These are phyloP conservation scores for Colletotrichum magnum DNA, from an alignment of 2,329 filamentous ascomycete species.

Conservation along the genomic window DNA sequence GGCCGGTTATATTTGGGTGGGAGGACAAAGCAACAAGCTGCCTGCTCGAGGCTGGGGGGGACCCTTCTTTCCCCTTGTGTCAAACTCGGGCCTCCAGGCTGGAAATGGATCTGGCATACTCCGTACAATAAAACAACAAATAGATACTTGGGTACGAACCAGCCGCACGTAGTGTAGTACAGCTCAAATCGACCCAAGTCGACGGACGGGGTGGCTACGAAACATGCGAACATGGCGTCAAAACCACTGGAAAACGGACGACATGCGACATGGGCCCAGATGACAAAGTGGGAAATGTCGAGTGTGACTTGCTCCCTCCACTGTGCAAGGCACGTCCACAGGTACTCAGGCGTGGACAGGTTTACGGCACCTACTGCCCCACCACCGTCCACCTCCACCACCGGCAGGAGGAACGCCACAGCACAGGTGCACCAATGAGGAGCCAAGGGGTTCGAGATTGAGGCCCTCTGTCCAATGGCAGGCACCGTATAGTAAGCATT, in stretches of 20 bases:
- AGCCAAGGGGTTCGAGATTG: background rate
- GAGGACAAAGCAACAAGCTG: background rate
- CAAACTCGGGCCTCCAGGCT: conserved; percentile 2
- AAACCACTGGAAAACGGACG: conserved; percentile 38
- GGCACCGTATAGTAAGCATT: conserved; percentile 31
- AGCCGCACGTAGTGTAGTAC: conserved; percentile 16
- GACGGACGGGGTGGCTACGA: conserved; percentile 20
- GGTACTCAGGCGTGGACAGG: background rate
- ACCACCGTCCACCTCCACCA: conserved; percentile 13
- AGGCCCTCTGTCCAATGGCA: conserved; percentile 26
- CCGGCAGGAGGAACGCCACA: conserved; percentile 28
- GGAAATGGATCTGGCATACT: conserved; percentile 1
- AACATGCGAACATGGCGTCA: conserved; percentile 42
- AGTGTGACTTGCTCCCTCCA: conserved; percentile 27
- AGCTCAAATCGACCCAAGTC: conserved; percentile 22
- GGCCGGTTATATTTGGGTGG: conserved; percentile 35
- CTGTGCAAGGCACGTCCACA: conserved; percentile 18
- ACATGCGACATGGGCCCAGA: conserved; percentile 20
- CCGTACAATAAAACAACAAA: background rate
- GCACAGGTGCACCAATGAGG: conserved; percentile 17
- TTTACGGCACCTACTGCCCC: conserved; percentile 15
- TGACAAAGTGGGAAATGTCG: background rate
- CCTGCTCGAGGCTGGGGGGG: conserved; percentile 5
- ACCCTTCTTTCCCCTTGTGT: background rate
- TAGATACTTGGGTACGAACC: conserved; percentile 21